Evolutionary conservation across 768 basidiomycete species (phyloP).

Genomic region (Naganishia vishniacii): DNA sequence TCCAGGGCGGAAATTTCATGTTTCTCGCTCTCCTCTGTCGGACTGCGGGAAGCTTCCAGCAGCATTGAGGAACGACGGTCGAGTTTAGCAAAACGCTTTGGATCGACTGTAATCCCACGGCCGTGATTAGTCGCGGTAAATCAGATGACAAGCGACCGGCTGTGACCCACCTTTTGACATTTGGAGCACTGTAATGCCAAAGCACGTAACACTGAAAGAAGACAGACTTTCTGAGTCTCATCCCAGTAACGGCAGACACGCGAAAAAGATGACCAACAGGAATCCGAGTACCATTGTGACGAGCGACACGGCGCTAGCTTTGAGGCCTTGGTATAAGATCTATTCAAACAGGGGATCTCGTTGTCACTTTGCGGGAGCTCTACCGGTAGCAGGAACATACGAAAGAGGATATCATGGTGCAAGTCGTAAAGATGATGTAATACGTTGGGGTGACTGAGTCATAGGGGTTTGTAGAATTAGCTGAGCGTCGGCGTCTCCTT

Average conservation of each 20-base stretch:
- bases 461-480: too few species aligned
- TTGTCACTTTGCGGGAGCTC: too few species aligned
- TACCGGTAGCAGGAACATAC: slow-evolving; percentile 9
- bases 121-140: too few species aligned
- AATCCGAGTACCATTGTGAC: slow-evolving; percentile 88
- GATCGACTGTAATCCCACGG: slow-evolving; percentile 95
- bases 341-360: background rate
- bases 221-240: background rate
- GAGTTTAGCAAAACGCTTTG: slow-evolving; percentile 64
- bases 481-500: too few species aligned
- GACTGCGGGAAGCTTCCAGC: slow-evolving; percentile 71
- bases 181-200: slow-evolving; percentile 91
- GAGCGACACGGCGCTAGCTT: slow-evolving; percentile 69
- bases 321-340: slow-evolving; percentile 83
- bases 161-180: slow-evolving; percentile 50
- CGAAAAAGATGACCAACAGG: slow-evolving; percentile 67
- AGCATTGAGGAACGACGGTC: slow-evolving; percentile 86
- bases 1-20: slow-evolving; percentile 64
- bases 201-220: slow-evolving; percentile 41
- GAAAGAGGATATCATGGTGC: slow-evolving; percentile 50
- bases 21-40: slow-evolving; percentile 66
- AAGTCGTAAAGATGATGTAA: slow-evolving; percentile 52
- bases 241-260: background rate
- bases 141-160: too few species aligned
- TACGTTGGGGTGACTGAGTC: slow-evolving; percentile 44